Evolutionary conservation across 495 filamentous ascomycete genomes (phyloP).

Genomic region (Aspergillus biplanus): DNA sequence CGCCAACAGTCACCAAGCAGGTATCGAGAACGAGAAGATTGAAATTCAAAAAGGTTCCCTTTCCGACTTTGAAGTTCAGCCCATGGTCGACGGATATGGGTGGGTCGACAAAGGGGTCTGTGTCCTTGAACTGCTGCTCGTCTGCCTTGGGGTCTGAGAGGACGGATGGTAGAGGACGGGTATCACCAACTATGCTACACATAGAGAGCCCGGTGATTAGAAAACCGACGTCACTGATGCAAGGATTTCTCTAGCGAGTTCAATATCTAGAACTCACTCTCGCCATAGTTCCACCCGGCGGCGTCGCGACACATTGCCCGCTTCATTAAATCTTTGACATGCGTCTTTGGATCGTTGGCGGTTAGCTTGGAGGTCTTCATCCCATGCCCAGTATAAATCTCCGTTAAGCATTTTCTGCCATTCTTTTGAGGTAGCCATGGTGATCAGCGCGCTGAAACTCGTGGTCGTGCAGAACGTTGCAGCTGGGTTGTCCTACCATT

Average conservation of each 20-base stretch:
- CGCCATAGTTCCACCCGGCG: conserved; percentile 66
- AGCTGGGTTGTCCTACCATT: not conserved
- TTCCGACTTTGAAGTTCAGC: conserved; percentile 66
- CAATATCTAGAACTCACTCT: conserved; percentile 54
- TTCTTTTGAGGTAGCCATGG: conserved; percentile 39
- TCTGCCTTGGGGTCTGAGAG: conserved; percentile 58
- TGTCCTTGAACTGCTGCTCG: conserved; percentile 54
- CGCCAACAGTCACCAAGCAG: conserved; percentile 72
- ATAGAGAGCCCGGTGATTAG: not conserved
- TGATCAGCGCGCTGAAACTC: not conserved
- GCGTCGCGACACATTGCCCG: conserved; percentile 55
- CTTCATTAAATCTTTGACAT: conserved; percentile 62
- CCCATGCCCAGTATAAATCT: conserved; percentile 53
- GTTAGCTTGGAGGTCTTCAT: conserved; percentile 55
- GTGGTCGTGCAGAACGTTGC: not conserved
- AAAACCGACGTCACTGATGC: not conserved
- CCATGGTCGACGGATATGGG: conserved; percentile 78
- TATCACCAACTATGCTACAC: conserved; percentile 58
- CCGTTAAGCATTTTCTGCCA: conserved; percentile 43
- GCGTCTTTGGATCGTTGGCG: conserved; percentile 62
- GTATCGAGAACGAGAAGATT: conserved; percentile 77
- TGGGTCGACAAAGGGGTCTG: conserved; percentile 67
- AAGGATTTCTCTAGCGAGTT: not conserved
- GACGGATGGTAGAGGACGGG: conserved; percentile 61
- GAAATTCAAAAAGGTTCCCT: conserved; percentile 73